Conservation (phyloP, 768 basidiomycete genomes). For the Collybia sp. region DNA sequence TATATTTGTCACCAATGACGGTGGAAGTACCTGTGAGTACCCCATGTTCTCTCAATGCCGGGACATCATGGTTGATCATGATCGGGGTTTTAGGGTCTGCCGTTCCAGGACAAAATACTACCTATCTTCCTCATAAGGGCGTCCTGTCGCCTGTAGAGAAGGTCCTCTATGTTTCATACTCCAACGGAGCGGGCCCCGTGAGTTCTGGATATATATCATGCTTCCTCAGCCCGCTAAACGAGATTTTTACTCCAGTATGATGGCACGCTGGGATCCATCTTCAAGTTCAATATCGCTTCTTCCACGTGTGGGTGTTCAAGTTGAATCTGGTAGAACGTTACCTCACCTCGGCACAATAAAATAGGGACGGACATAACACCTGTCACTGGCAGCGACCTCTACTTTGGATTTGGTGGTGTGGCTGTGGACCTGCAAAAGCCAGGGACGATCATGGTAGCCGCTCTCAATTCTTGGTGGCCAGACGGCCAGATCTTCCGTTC, state of each 20-base stretch:
- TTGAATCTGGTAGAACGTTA: not conserved
- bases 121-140: constrained; percentile 62
- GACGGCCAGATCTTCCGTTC: constrained; percentile 65
- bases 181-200: constrained; percentile 58
- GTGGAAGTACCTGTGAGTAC: constrained; percentile 49
- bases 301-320: constrained; percentile 30
- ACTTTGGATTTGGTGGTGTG: constrained; percentile 61
- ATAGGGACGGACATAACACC: constrained; percentile 61
- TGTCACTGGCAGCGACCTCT: constrained; percentile 50
- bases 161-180: constrained; percentile 55
- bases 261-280: constrained; percentile 44
- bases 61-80: not conserved
- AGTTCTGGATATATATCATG: constrained; percentile 4
- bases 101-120: constrained; percentile 51
- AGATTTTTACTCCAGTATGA: constrained; percentile 35
- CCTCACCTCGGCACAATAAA: not conserved
- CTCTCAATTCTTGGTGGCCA: constrained; percentile 61
- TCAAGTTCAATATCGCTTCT: constrained; percentile 50
- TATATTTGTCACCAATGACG: constrained; percentile 52
- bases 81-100: constrained; percentile 39
- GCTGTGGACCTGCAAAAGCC: constrained; percentile 56
- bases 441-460: constrained; percentile 65
- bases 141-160: constrained; percentile 55
- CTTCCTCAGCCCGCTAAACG: not conserved
- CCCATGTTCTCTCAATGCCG: no score